phyloP scores from a whole-genome alignment of 805 yeast genomes.

The Lipomyces yamanashiensis region DNA sequence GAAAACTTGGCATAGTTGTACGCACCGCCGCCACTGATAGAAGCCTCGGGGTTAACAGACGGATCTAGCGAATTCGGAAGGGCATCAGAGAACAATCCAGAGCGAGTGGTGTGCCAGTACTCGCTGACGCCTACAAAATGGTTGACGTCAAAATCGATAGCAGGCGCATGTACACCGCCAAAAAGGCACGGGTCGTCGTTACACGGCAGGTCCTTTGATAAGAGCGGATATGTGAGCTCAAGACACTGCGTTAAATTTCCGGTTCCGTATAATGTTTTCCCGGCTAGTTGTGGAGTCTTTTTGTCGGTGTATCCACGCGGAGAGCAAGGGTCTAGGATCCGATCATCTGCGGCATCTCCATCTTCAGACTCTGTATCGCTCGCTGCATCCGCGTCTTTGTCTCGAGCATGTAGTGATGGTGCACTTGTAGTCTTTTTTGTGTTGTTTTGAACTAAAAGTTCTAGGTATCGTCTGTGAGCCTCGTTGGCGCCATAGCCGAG shows the following conservation, averaged over 20 bases:
- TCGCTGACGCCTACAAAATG: conserved; percentile 93
- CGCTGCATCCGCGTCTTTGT: conserved; percentile 10
- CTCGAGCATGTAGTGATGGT: conserved; percentile 1
- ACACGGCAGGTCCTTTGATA: conserved; percentile 81
- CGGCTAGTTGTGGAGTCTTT: conserved; percentile 35
- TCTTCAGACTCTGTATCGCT: conserved; percentile 30
- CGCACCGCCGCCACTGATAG: conserved; percentile 63
- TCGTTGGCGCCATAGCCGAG: conserved; percentile 97
- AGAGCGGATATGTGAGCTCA: conserved; percentile 71
- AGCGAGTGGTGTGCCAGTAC: conserved; percentile 80
- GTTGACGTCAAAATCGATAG: conserved; percentile 74
- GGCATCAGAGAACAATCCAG: conserved; percentile 26
- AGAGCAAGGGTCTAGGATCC: conserved; percentile 48
- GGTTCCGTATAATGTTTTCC: conserved; percentile 58
- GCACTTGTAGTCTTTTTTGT: not conserved
- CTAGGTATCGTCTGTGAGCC: conserved; percentile 75
- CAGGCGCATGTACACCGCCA: conserved; percentile 94
- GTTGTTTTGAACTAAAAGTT: conserved; percentile 25
- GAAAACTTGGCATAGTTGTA: conserved; percentile 76
- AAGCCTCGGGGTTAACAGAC: conserved; percentile 1
- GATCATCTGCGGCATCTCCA: not conserved
- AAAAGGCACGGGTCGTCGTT: conserved; percentile 87
- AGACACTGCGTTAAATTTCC: conserved; percentile 82
- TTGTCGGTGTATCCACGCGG: conserved; percentile 52
- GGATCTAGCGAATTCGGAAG: conserved; percentile 13